These are phyloP conservation scores for Cercospora berteroae DNA, from an alignment of 2,329 filamentous ascomycete genomes.

Conservation along the genomic window DNA sequence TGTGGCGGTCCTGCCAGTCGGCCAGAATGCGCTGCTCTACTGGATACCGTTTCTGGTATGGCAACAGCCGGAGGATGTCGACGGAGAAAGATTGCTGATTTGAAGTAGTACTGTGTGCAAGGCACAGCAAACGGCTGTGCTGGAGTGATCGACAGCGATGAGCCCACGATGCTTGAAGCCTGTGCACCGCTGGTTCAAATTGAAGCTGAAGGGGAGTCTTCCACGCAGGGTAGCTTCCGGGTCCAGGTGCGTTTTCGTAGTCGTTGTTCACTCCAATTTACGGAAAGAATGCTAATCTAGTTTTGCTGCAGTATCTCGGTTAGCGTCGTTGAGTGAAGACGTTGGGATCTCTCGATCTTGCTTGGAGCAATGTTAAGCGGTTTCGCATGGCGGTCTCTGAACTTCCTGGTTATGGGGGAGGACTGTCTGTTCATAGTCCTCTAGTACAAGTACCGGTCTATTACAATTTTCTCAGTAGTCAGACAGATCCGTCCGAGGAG, in stretches of 20 bases:
- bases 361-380: too few species aligned
- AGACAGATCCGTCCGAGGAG: too few species aligned
- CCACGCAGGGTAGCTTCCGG: not conserved
- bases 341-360: too few species aligned
- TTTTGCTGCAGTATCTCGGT: not conserved
- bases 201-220: not conserved
- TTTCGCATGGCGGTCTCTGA: too few species aligned
- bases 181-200: not conserved
- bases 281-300: not conserved
- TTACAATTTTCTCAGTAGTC: too few species aligned
- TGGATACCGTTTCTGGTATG: not conserved
- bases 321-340: too few species aligned
- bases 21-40: not conserved
- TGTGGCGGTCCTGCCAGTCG: not conserved
- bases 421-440: too few species aligned
- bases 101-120: not conserved
- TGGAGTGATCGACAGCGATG: not conserved
- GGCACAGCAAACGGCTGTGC: not conserved
- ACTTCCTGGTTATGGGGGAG: too few species aligned
- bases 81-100: not conserved
- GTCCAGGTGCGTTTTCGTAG: not conserved
- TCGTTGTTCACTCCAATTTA: not conserved
- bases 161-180: not conserved
- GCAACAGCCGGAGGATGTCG: not conserved
- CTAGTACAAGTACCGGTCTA: too few species aligned